phyloP scores from a whole-genome alignment of 345 rosid genomes.

The Anacardium occidentale region DNA sequence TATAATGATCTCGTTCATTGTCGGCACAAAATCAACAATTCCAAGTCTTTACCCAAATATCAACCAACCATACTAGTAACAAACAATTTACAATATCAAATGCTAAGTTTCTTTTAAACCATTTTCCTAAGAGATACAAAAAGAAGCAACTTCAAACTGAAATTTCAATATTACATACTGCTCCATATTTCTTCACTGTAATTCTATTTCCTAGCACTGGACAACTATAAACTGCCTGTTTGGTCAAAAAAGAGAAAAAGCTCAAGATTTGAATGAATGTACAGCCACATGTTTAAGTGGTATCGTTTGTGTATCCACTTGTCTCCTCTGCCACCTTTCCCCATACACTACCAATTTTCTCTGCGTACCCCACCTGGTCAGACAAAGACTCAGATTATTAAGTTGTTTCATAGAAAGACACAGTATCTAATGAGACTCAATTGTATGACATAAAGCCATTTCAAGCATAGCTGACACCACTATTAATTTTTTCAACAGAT shows the following conservation, averaged over 20 bases:
- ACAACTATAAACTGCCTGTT: constrained; percentile 16
- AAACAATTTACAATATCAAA: constrained; percentile 18
- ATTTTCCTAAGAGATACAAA: constrained; percentile 14
- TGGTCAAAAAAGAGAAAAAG: constrained; percentile 5
- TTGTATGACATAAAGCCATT: background rate
- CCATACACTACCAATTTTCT: constrained; percentile 91
- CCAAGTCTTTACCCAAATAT: background rate
- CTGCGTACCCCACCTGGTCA: constrained; percentile 88
- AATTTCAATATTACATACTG: background rate
- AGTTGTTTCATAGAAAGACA: background rate
- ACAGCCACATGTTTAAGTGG: constrained; percentile 36
- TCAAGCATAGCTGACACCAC: background rate
- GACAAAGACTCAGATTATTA: background rate
- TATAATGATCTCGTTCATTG: background rate
- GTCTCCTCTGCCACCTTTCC: constrained; percentile 86
- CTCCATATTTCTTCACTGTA: constrained; percentile 16
- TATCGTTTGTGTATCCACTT: constrained; percentile 61
- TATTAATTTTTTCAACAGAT: background rate
- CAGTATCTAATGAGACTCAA: background rate
- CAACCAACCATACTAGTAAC: constrained; percentile 7
- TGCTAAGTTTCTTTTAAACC: background rate
- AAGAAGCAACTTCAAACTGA: constrained; percentile 1
- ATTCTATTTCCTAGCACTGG: constrained; percentile 22
- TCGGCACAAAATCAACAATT: background rate
- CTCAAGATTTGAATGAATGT: constrained; percentile 40